Evolutionary conservation across 352 stramenopile genomes (phyloP).

Genomic region (Phytophthora meadii): DNA sequence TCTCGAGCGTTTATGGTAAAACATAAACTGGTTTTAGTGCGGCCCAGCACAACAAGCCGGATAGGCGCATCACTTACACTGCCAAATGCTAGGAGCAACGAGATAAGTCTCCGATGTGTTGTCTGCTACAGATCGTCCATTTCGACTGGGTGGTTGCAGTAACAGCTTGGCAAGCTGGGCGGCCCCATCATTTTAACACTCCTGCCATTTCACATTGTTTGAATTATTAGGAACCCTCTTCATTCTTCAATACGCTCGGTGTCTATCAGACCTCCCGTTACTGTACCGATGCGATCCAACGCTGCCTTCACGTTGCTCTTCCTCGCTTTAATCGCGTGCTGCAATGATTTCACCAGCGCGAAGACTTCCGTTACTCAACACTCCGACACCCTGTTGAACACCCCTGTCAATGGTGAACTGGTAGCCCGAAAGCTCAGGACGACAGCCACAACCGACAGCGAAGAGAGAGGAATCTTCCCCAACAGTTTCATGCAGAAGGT

Average conservation of each 20-base stretch:
- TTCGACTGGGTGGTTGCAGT: constrained; percentile 21
- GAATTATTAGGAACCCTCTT: not conserved
- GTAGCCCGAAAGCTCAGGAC: constrained; percentile 13
- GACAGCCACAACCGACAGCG: not conserved
- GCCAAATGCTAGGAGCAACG: not conserved
- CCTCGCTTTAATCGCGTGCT: not conserved
- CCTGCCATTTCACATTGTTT: too few relatives aligned
- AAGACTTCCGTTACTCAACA: constrained; percentile 3
- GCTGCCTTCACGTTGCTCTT: constrained; percentile 8
- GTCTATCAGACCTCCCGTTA: constrained; percentile 7
- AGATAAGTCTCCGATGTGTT: constrained; percentile 13
- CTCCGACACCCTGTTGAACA: not conserved
- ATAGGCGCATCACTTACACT: constrained; percentile 12
- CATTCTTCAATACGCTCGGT: constrained; percentile 11
- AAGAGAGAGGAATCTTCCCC: constrained; percentile 6
- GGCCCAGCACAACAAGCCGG: constrained; percentile 20
- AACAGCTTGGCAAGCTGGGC: constrained; percentile 18
- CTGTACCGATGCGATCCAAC: constrained; percentile 8
- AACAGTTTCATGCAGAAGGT: not conserved
- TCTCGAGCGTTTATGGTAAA: constrained; percentile 3
- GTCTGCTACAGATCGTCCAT: constrained; percentile 15
- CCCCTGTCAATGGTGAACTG: not conserved
- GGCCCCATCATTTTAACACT: constrained; percentile 1
- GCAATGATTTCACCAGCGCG: constrained; percentile 2
- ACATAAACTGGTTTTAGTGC: constrained; percentile 18